Evolutionary conservation across 257 asterid genomes (phyloP), one percentile per base, ranked within the genome.

Genomic region (Solanum corneliomulleri): DNA sequence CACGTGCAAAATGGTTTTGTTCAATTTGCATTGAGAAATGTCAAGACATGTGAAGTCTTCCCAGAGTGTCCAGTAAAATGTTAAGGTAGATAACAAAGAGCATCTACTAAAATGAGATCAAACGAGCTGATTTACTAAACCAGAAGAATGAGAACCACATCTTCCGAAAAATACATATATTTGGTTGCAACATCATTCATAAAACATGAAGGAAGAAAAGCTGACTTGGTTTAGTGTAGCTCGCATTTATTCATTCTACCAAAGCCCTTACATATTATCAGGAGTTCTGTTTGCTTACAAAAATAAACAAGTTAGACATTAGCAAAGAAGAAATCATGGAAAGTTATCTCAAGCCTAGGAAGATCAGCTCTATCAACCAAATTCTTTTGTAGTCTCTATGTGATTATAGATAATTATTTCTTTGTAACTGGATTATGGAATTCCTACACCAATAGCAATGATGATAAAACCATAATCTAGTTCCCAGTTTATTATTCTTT

Each of bases 11-110:
- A 97, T 93, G 85, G 95, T 86, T 88, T 93, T 95, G 88, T 97
- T 94, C 94, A 95, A 87, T 37, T 88, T 91, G 93, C 99, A 97
- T 89, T 97, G 99, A 83, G 99, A 93, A 89, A 94, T 89, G 89
- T 97, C 99, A 90, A 95, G 90, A 90, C 99, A 97, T 72, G 98
- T 95, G 89, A 93, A 93, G 87, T 95, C 98, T 89, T 97, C 98
- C 99, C 98, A 97, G 64, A 93, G 91, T 88, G 88, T 89, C 99
- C 92, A 88, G 86, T 75, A 37, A 88, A 27, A 60, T 37, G 92
- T 93, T 91, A 91, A 94, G 96, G 95, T 25, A 91, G 86, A 89
- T 75, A 82, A 74, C 83, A 76, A 76, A 81, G 39, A 33, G 35
- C 11, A 47, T n/a, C 21, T 76, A 88, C 85, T 83, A 70, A 84